Percentiles rank a stretch among this genome's conserved stretches.
Evolutionary conservation across 345 rosid genomes (phyloP).

Genomic region (Salix udensis): DNA sequence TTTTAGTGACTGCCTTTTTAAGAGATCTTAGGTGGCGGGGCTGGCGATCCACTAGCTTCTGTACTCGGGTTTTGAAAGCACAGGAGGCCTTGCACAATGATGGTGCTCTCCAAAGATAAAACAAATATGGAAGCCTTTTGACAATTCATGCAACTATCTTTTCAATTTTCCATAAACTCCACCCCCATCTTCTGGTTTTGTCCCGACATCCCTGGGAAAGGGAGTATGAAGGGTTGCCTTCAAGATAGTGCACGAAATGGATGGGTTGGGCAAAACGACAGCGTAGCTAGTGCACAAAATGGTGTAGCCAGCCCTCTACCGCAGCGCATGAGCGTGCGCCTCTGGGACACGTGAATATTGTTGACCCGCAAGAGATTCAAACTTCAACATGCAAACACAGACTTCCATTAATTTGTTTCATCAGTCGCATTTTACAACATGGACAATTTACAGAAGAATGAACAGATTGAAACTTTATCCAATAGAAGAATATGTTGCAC

Average conservation of each 20-base stretch:
- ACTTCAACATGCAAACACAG: background rate
- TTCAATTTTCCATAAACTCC: conserved; percentile 14
- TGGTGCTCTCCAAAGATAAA: conserved; percentile 29
- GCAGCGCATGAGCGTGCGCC: background rate
- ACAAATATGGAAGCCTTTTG: conserved; percentile 29
- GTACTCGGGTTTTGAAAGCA: conserved; percentile 31
- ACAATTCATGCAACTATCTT: background rate
- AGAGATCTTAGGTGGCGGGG: conserved; percentile 16
- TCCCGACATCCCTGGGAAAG: conserved; percentile 13
- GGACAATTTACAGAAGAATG: conserved; percentile 55
- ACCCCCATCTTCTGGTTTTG: conserved; percentile 10
- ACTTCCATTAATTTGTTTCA: conserved; percentile 15
- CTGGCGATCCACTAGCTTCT: conserved; percentile 36
- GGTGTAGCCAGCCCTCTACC: background rate
- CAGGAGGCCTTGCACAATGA: conserved; percentile 31
- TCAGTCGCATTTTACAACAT: conserved; percentile 29
- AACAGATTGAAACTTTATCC: conserved; percentile 25
- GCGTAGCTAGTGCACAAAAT: background rate
- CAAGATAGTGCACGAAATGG: background rate
- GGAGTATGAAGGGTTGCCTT: conserved; percentile 1
- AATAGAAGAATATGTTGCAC: conserved; percentile 28
- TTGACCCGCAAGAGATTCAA: background rate
- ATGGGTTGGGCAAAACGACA: background rate
- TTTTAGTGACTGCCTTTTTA: conserved; percentile 17
- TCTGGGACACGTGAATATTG: background rate